Evolutionary conservation across 2,329 filamentous ascomycete genomes (phyloP).

Genomic region (Sporothrix brasiliensis): DNA sequence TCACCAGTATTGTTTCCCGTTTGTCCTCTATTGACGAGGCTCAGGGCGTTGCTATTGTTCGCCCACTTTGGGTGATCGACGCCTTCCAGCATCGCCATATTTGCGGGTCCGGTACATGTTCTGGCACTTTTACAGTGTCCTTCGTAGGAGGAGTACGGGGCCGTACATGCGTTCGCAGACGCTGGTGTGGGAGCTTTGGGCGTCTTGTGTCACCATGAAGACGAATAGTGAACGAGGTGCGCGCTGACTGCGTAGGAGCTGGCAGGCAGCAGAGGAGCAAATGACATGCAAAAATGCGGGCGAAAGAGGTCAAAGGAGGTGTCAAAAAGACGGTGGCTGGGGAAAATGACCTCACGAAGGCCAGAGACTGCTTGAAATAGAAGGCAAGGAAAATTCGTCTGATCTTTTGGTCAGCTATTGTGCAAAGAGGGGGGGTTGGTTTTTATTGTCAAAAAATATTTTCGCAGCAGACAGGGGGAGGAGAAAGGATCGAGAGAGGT

Average conservation of each 20-base stretch:
- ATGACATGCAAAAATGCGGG: neutral
- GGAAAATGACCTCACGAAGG: constrained; percentile 7
- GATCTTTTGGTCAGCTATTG: constrained; percentile 11
- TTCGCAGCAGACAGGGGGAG: neutral
- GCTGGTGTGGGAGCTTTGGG: neutral
- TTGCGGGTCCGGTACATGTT: neutral
- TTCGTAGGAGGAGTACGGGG: neutral
- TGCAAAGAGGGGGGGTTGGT: neutral
- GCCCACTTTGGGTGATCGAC: neutral
- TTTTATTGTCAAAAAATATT: neutral
- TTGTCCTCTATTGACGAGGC: neutral
- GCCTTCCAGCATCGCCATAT: constrained; percentile 4
- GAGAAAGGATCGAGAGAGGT: neutral
- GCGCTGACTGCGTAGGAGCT: neutral
- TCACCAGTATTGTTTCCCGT: neutral
- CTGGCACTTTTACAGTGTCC: neutral
- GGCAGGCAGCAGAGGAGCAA: constrained; percentile 3
- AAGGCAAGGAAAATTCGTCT: constrained; percentile 1
- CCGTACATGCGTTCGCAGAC: too few species aligned
- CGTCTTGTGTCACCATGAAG: constrained; percentile 15
- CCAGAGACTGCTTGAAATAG: neutral
- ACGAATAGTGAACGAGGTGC: constrained; percentile 12
- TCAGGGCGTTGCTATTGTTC: constrained; percentile 22
- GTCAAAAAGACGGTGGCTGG: constrained; percentile 20
- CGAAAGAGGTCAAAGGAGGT: neutral